Evolutionary conservation across 2,329 filamentous ascomycete species (phyloP).

Genomic region (Epicoccum sorghinum): DNA sequence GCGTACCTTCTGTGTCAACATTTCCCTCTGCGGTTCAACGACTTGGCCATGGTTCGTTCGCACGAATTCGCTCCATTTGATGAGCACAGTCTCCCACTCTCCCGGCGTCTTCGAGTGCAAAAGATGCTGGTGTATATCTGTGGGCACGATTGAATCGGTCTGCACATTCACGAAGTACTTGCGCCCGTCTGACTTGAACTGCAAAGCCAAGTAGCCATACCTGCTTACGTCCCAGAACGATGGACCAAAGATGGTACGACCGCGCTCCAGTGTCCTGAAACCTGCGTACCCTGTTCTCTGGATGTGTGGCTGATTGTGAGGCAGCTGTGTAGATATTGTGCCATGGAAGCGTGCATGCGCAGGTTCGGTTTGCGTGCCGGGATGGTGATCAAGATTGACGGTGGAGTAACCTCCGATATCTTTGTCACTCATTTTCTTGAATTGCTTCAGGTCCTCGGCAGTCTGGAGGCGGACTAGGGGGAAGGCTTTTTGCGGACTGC

Average conservation of each 20-base stretch:
- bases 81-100: conserved; percentile 93
- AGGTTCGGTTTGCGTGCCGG: conserved; percentile 54
- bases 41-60: conserved; percentile 91
- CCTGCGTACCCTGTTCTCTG: conserved; percentile 86
- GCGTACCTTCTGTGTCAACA: conserved; percentile 83
- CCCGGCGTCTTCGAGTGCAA: conserved; percentile 79
- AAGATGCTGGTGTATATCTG: conserved; percentile 95
- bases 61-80: conserved; percentile 92
- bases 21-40: conserved; percentile 89
- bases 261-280: conserved; percentile 81
- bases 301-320: conserved; percentile 73
- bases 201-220: conserved; percentile 84
- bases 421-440: conserved; percentile 83
- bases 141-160: conserved; percentile 89
- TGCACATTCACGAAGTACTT: conserved; percentile 96
- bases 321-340: conserved; percentile 83
- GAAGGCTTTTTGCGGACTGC: conserved; percentile 67
- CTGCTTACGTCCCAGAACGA: conserved; percentile 88
- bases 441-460: conserved; percentile 50
- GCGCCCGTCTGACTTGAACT: conserved; percentile 87
- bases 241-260: conserved; percentile 81
- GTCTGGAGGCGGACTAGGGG: conserved; percentile 68
- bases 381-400: conserved; percentile 71
- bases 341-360: conserved; percentile 85
- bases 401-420: conserved; percentile 87